These are phyloP conservation scores for Blastobotrys peoriensis DNA, from an alignment of 805 yeast species.

Conservation along the genomic window DNA sequence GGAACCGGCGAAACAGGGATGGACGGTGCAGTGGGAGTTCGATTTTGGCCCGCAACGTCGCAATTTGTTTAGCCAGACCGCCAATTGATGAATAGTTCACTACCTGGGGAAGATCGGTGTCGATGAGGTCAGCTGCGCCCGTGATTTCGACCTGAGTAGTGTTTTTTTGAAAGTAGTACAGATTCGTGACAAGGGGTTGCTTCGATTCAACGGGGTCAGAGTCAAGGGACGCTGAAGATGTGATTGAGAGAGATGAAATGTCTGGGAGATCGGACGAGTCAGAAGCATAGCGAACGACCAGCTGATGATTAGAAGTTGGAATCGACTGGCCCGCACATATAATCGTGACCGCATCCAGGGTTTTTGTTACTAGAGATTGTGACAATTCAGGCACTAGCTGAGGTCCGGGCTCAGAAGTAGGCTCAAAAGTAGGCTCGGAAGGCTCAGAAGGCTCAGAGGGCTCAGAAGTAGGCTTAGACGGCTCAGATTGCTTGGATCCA, in stretches of 20 bases:
- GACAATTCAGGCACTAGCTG: background rate
- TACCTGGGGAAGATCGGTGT: conserved; percentile 12
- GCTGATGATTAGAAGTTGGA: background rate
- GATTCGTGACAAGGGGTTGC: background rate
- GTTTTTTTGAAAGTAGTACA: conserved; percentile 8
- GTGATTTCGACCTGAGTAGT: conserved; percentile 13
- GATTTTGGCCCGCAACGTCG: conserved; percentile 55
- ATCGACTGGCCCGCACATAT: too few relatives aligned
- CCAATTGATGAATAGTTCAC: conserved; percentile 57
- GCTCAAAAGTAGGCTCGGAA: background rate
- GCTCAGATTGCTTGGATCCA: background rate
- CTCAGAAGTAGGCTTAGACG: background rate
- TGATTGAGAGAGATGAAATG: too few relatives aligned
- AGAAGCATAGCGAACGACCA: background rate
- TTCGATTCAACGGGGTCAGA: background rate
- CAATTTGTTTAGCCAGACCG: conserved; percentile 64
- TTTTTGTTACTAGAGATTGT: background rate
- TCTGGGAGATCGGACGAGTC: background rate
- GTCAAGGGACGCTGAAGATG: too few relatives aligned
- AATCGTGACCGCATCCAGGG: background rate
- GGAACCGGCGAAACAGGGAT: conserved; percentile 68
- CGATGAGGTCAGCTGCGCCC: conserved; percentile 11
- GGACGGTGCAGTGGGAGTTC: conserved; percentile 80
- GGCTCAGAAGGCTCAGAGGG: background rate
- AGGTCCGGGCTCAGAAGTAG: background rate